A percentile compares a stretch with the other conserved stretches of the same genome.
Conservation (phyloP, 768 basidiomycete species). For the Psilocybe cubensis region DNA sequence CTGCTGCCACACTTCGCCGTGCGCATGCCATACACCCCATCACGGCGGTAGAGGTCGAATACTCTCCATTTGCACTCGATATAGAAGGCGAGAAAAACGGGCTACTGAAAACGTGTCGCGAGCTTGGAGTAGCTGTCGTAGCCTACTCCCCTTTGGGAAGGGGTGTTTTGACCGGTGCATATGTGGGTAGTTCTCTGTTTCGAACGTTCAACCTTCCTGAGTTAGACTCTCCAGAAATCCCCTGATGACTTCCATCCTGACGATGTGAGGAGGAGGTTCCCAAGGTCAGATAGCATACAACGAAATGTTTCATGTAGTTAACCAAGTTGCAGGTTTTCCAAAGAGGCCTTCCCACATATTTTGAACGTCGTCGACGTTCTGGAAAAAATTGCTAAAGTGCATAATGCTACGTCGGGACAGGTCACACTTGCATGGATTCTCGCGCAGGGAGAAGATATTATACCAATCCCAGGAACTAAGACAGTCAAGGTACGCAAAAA, state of each 20-base stretch:
- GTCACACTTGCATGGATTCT: conserved; percentile 51
- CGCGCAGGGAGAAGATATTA: conserved; percentile 45
- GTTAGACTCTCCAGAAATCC: background rate
- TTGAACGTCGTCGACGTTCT: conserved; percentile 40
- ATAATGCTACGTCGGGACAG: conserved; percentile 47
- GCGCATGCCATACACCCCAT: conserved; percentile 56
- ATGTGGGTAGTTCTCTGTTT: background rate
- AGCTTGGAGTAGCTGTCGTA: conserved; percentile 51
- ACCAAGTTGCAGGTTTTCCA: too few relatives aligned
- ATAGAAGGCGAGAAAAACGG: conserved; percentile 47
- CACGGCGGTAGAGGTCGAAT: conserved; percentile 53
- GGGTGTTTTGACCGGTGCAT: background rate
- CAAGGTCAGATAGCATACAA: background rate
- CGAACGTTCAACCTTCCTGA: background rate
- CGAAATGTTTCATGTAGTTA: too few relatives aligned
- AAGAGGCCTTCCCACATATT: conserved; percentile 50
- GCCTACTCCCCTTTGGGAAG: conserved; percentile 52
- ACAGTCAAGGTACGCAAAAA: conserved; percentile 31
- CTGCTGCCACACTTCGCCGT: conserved; percentile 49
- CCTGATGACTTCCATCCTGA: conserved; percentile 1
- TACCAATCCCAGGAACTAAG: conserved; percentile 51
- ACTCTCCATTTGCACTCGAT: conserved; percentile 52
- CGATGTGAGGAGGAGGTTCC: background rate
- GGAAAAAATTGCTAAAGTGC: conserved; percentile 35
- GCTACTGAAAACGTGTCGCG: conserved; percentile 46